phyloP scores from a whole-genome alignment of 345 rosid species.

The Erysimum cheiranthoides region DNA sequence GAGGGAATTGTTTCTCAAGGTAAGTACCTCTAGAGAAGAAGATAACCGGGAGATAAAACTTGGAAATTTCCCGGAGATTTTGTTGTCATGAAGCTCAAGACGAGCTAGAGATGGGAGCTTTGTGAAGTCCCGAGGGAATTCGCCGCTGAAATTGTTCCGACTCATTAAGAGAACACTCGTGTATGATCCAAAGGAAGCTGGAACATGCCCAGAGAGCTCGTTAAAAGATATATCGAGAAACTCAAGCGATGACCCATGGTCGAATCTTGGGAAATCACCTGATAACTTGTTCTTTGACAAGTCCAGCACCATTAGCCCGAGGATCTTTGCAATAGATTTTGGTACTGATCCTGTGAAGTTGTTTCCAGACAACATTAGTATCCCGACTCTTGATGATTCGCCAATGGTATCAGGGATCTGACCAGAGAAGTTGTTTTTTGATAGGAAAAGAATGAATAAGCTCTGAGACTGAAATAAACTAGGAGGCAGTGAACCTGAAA shows the following conservation, averaged over 20 bases:
- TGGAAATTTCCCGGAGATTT: slow-evolving; percentile 47
- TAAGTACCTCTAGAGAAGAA: slow-evolving; percentile 43
- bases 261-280: slow-evolving; percentile 46
- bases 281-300: slow-evolving; percentile 46
- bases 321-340: slow-evolving; percentile 37
- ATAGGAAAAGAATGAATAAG: slow-evolving; percentile 43
- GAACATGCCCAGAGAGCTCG: slow-evolving; percentile 45
- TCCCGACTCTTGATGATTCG: slow-evolving; percentile 7
- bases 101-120: slow-evolving; percentile 31
- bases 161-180: slow-evolving; percentile 28
- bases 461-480: slow-evolving; percentile 45
- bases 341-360: slow-evolving; percentile 49
- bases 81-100: slow-evolving; percentile 55
- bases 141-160: slow-evolving; percentile 40
- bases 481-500: slow-evolving; percentile 51
- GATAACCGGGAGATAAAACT: slow-evolving; percentile 37
- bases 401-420: slow-evolving; percentile 52
- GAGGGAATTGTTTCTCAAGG: slow-evolving; percentile 48
- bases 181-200: slow-evolving; percentile 25
- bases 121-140: slow-evolving; percentile 37
- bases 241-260: slow-evolving; percentile 10
- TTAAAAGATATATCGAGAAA: slow-evolving; percentile 38
- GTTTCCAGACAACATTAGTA: slow-evolving; percentile 40
- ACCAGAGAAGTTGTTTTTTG: slow-evolving; percentile 56
- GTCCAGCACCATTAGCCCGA: slow-evolving; percentile 37